A percentile compares a stretch with the other conserved stretches of the same genome.
These are phyloP conservation scores for Sesbania bispinosa DNA, from an alignment of 306 rosid species.

Conservation along the genomic window DNA sequence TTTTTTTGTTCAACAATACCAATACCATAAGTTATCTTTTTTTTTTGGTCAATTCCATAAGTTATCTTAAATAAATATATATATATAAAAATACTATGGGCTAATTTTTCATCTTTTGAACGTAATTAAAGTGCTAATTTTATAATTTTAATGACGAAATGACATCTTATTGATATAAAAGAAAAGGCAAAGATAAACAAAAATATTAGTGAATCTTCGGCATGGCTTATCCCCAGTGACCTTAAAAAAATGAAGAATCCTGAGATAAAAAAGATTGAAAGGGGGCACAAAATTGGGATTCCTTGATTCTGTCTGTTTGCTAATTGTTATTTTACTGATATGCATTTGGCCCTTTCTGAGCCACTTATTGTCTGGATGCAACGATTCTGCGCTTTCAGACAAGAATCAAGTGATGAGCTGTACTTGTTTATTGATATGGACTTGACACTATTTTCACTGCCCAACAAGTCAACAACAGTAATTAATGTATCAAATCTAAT, in stretches of 20 bases:
- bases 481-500: neutral
- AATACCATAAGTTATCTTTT: too few relatives aligned
- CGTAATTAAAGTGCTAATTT: too few relatives aligned
- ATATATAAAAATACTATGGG: too few relatives aligned
- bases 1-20: too few relatives aligned
- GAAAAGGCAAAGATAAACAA: neutral
- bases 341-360: slow-evolving; percentile 20
- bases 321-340: slow-evolving; percentile 15
- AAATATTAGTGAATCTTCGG: slow-evolving; percentile 12
- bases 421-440: slow-evolving; percentile 7
- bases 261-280: neutral
- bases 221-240: slow-evolving; percentile 1
- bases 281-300: slow-evolving; percentile 45
- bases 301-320: slow-evolving; percentile 40
- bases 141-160: too few relatives aligned
- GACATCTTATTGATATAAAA: too few relatives aligned
- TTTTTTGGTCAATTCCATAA: too few relatives aligned
- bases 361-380: slow-evolving; percentile 30
- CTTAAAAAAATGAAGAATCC: neutral
- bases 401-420: slow-evolving; percentile 3
- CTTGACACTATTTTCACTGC: slow-evolving; percentile 27
- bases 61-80: too few relatives aligned
- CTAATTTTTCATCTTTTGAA: too few relatives aligned
- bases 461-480: slow-evolving; percentile 16
- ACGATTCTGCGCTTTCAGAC: slow-evolving; percentile 30